A percentile compares a stretch with the other conserved stretches of the same genome.
Conservation (phyloP, 176 grass and related monocot species). For the Urochloa ruziziensis region DNA sequence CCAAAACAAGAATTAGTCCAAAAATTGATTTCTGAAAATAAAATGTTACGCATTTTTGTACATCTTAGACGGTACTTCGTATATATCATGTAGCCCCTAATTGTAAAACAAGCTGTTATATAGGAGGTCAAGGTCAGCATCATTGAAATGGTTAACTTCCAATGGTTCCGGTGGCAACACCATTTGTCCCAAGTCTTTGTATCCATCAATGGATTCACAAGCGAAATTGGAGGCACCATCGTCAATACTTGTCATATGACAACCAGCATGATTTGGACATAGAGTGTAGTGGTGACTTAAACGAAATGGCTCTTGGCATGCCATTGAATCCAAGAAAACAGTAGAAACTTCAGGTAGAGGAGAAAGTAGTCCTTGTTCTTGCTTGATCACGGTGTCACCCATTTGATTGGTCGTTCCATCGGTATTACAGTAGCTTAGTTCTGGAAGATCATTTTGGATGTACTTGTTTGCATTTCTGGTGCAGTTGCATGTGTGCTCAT, state of each 20-base stretch:
- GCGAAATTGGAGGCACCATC: neutral
- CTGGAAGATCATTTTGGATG: neutral
- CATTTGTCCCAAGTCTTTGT: neutral
- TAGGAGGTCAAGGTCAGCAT: neutral
- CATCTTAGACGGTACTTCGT: no score
- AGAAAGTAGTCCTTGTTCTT: neutral
- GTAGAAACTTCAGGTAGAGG: neutral
- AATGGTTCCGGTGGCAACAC: neutral
- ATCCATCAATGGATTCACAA: neutral
- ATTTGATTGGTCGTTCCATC: neutral
- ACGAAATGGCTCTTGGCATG: neutral
- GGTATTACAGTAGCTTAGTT: neutral
- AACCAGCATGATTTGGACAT: neutral
- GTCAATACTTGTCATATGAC: no score
- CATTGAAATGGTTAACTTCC: neutral
- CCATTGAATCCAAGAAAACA: neutral
- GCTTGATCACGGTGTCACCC: neutral
- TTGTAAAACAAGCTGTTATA: neutral
- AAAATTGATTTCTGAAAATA: no score
- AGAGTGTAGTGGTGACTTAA: no score
- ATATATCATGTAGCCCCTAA: no score
- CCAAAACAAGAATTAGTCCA: no score
- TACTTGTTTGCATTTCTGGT: neutral
- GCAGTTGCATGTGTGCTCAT: constrained; percentile 6
- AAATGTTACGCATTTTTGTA: no score